Evolutionary conservation across 2,329 filamentous ascomycete genomes (phyloP).

Genomic region (Pseudogymnoascus pannorum): DNA sequence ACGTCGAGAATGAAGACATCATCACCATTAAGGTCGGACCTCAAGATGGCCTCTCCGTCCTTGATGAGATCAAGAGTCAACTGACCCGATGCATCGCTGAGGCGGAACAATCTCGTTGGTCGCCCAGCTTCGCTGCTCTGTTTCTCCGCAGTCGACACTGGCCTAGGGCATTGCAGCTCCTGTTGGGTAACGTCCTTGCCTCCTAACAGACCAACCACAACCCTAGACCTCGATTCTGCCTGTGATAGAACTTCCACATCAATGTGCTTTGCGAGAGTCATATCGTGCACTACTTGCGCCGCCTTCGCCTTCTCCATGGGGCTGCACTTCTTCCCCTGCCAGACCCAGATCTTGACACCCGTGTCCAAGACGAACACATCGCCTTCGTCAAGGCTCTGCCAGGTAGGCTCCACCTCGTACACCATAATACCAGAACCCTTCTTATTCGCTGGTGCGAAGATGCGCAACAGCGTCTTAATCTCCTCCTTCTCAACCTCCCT

Average conservation of each 20-base stretch:
- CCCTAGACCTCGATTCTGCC: conserved; percentile 45
- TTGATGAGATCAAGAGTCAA: conserved; percentile 52
- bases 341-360: conserved; percentile 59
- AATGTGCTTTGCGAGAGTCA: conserved; percentile 55
- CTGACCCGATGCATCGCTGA: conserved; percentile 53
- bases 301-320: conserved; percentile 65
- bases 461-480: conserved; percentile 47
- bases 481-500: conserved; percentile 35
- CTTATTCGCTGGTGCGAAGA: conserved; percentile 50
- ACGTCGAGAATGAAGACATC: conserved; percentile 59
- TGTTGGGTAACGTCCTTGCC: conserved; percentile 37
- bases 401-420: conserved; percentile 55
- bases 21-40: conserved; percentile 45
- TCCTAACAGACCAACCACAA: conserved; percentile 50
- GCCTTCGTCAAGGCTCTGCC: conserved; percentile 54
- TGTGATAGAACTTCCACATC: conserved; percentile 61
- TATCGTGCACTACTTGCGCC: conserved; percentile 58
- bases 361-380: conserved; percentile 61
- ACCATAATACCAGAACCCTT: conserved; percentile 48
- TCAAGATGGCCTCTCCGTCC: conserved; percentile 40
- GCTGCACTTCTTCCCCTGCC: conserved; percentile 58
- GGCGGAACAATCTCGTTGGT: conserved; percentile 45
- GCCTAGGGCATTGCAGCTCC: conserved; percentile 37
- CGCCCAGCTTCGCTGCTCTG: conserved; percentile 11
- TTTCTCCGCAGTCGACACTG: conserved; percentile 28